phyloP scores from a whole-genome alignment of 2,329 filamentous ascomycete species.

The Phyllosticta capitalensis region DNA sequence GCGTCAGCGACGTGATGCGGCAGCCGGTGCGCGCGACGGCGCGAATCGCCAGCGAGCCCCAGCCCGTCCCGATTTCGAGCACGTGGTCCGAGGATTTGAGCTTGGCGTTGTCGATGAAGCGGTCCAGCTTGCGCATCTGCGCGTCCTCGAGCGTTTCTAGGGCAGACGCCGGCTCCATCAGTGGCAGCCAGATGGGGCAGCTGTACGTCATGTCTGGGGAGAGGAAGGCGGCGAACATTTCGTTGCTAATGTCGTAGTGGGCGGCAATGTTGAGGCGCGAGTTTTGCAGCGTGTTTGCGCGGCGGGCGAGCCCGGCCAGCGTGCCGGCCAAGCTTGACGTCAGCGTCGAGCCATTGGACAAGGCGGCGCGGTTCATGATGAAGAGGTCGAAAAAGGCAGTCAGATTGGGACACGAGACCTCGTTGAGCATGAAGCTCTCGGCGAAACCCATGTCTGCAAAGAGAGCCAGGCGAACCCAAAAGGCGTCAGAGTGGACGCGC shows the following conservation, averaged over 20 bases:
- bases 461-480: constrained; percentile 60
- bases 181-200: constrained; percentile 55
- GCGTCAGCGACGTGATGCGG: constrained; percentile 57
- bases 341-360: constrained; percentile 55
- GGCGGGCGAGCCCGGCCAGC: constrained; percentile 45
- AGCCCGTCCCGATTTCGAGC: constrained; percentile 66
- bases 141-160: constrained; percentile 54
- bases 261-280: constrained; percentile 55
- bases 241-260: constrained; percentile 68
- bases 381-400: constrained; percentile 64
- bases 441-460: constrained; percentile 70
- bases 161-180: constrained; percentile 29
- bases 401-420: constrained; percentile 57
- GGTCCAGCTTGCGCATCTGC: constrained; percentile 56
- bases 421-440: constrained; percentile 63
- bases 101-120: constrained; percentile 55
- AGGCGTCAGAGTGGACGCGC: constrained; percentile 53
- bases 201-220: constrained; percentile 71
- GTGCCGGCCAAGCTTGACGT: constrained; percentile 51
- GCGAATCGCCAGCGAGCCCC: constrained; percentile 65
- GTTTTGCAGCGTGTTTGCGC: constrained; percentile 43
- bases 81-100: constrained; percentile 59
- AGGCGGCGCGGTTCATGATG: constrained; percentile 55
- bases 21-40: constrained; percentile 59
- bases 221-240: constrained; percentile 65